phyloP scores from a whole-genome alignment of 2,329 filamentous ascomycete genomes.

The Fusarium xylarioides region DNA sequence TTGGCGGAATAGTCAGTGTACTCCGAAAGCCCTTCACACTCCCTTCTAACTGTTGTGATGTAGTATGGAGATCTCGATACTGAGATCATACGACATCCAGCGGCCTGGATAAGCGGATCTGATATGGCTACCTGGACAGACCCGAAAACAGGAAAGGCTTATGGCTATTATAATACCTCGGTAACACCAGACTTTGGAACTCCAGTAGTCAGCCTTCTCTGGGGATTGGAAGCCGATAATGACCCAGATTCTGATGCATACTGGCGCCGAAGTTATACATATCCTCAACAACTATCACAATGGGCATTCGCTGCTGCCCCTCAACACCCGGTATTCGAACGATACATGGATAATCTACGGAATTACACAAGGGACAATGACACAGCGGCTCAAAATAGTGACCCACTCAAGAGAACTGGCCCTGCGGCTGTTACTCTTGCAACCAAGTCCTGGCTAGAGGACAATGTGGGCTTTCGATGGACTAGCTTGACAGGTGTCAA shows the following conservation, averaged over 20 bases:
- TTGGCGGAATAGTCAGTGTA: neutral
- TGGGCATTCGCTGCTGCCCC: neutral
- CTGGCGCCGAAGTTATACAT: neutral
- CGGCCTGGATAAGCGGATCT: neutral
- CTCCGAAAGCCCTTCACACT: accelerated
- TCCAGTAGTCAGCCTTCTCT: neutral
- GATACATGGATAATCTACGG: neutral
- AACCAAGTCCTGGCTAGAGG: neutral
- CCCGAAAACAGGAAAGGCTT: neutral
- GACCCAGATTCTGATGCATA: neutral
- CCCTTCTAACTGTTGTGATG: neutral
- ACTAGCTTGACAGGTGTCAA: neutral
- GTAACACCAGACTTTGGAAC: neutral
- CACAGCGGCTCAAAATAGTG: neutral
- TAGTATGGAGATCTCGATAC: neutral
- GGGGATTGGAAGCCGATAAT: neutral
- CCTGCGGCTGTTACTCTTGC: conserved; percentile 1
- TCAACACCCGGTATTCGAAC: neutral
- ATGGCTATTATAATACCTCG: neutral
- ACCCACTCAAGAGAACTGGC: neutral
- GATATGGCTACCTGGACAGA: neutral
- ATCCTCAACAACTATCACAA: conserved; percentile 1
- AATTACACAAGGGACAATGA: neutral
- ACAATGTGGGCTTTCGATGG: neutral
- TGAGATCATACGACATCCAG: neutral